Percentiles rank a stretch among this genome's conserved stretches.
Conservation (phyloP, 2,329 filamentous ascomycete species). For the Ophiostoma sp. region DNA sequence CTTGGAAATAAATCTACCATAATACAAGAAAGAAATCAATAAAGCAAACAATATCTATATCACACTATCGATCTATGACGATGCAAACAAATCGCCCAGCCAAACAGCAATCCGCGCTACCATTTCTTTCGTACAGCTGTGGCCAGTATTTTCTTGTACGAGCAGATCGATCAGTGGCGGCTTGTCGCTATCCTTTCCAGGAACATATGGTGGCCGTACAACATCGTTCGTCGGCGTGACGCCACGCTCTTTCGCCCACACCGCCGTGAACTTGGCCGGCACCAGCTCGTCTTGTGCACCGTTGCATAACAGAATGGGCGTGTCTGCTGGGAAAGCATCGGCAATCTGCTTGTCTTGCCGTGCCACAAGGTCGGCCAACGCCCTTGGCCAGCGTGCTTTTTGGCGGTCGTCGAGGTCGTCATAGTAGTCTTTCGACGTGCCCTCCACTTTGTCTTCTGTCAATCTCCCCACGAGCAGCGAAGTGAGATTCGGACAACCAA, state of each 20-base stretch:
- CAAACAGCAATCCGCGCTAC: conserved; percentile 1
- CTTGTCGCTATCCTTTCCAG: neutral
- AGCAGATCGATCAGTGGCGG: neutral
- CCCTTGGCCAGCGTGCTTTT: neutral
- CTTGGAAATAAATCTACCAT: neutral
- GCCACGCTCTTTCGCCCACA: neutral
- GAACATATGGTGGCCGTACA: neutral
- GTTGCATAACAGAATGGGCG: neutral
- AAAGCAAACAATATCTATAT: neutral
- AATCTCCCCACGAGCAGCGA: neutral
- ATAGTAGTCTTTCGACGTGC: neutral
- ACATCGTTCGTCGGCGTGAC: neutral
- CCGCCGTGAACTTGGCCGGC: neutral
- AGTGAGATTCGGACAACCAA: neutral
- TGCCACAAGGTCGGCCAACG: neutral
- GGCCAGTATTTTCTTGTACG: conserved; percentile 4
- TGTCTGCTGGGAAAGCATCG: neutral
- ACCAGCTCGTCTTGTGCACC: conserved; percentile 1
- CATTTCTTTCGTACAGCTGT: conserved; percentile 18
- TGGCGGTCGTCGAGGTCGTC: neutral
- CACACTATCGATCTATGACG: neutral
- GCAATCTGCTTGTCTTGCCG: neutral
- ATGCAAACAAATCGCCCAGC: conserved; percentile 1
- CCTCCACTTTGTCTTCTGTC: neutral
- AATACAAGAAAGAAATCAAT: neutral